Base-by-base conservation (phyloP, 805 yeast species). In the Yarrowia sp. region DNA sequence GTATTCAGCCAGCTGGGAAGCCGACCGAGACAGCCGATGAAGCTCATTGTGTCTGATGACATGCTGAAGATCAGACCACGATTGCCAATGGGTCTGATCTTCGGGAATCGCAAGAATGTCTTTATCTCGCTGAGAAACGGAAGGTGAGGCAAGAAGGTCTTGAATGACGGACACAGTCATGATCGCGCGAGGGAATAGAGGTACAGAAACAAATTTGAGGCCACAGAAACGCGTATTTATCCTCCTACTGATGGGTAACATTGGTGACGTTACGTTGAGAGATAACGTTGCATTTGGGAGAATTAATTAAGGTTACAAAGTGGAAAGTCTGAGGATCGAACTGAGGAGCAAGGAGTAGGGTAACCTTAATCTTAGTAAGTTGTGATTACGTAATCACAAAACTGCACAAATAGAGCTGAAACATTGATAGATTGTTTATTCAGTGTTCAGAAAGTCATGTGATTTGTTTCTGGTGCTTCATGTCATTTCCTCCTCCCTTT, bases 301-400 rank as follows among this genome's bases (percentile, higher is more conserved):
- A 26, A 53, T 22, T 38, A 52, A 52, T 38, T 38, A 15, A 8
- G 15, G 14, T 15, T 15, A 38, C 26, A 32, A 46, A 68, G 42
- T 76, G 79, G 77, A 78, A 76, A 61, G 72, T 74, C 76, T 86
- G 89, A 85, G 90, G 90, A 86, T 86, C 88, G 90, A 87, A 87
- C 89, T 85, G 89, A 86, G 87, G 89, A 87, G 90, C 90, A 26
- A 26, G 32, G 32, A 26, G 32, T 26, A 19, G 19, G 19, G 19
- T 19, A 19, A 19, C 19, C 19, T 19, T 19, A 19, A 19, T 19
- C 4, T 26, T 26, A 26, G 32, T 26, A 26, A 26, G 5, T n/a
- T 26, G 5, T 26, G 32, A 26, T 26, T 26, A 26, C 7, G 32
- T 26, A 26, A 26, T 3, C 32, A 26, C 7, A 26, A 26, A 26